Evolutionary conservation across 805 yeast genomes (phyloP), one percentile per base, ranked within the genome.

Genomic region (Brettanomyces anomalus): DNA sequence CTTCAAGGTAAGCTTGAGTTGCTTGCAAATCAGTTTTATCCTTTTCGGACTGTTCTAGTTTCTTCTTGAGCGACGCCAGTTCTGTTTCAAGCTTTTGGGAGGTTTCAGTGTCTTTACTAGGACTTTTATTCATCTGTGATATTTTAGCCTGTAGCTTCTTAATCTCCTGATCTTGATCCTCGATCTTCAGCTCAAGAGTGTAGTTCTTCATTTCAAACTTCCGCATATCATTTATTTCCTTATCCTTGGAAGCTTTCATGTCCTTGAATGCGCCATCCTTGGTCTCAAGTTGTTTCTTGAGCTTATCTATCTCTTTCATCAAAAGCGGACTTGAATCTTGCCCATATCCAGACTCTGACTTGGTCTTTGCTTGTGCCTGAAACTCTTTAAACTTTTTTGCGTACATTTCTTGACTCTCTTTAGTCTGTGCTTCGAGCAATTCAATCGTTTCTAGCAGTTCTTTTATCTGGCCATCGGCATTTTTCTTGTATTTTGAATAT

Each of bases 381-480:
- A 24, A 15, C 30, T 68, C 71, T 32, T 57, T 57, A 39, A 78
- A 59, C 46, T 74, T 73, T n/a, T 61, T 57, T 40, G 68, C 63
- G 50, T 71, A 77, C 30, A 73, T 58, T 17, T 56, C 54, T 46
- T 74, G 81, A 45, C 72, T 76, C 45, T 78, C 82, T 40, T 68
- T 71, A 32, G 77, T 77, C 35, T 77, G 76, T 28, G 62, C 56
- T 36, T 76, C 74, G 56, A 80, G 66, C 36, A 75, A 61, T 45
- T 74, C 80, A 39, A 80, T 67, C 15, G 76, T 77, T 40, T 72
- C 76, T 37, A 81, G 57, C 62, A 82, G 65, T 53, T 80, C 84
- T 38, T 70, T 72, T 24, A 82, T 64, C 37, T 80, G 82, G 14
- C 57, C 52, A 40, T 77, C 82, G 36, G 72, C 70, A 21, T 65